Evolutionary conservation across 2,329 filamentous ascomycete species (phyloP).

Genomic region (Colletotrichum scovillei): DNA sequence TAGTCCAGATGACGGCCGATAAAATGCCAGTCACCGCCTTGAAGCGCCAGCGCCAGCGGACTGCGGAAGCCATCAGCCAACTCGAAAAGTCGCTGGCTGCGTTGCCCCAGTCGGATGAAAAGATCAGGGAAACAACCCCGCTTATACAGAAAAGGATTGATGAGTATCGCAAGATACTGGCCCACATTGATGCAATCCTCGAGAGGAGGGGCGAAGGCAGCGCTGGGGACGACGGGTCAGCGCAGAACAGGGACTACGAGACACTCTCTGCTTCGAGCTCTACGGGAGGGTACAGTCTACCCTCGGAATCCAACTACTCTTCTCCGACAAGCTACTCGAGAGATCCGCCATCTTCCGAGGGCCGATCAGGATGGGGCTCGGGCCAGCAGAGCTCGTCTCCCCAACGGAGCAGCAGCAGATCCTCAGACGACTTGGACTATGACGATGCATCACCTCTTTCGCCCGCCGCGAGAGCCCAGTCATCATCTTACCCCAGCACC

Average conservation of each 20-base stretch:
- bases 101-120: neutral
- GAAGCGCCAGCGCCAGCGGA: neutral
- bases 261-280: slow-evolving; percentile 11
- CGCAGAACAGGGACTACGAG: slow-evolving; percentile 17
- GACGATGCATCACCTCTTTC: slow-evolving; percentile 58
- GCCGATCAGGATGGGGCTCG: slow-evolving; percentile 2
- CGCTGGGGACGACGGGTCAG: neutral
- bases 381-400: slow-evolving; percentile 11
- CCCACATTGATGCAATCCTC: slow-evolving; percentile 6
- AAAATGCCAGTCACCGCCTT: neutral
- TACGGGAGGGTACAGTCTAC: neutral
- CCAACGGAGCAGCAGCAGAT: slow-evolving; percentile 9
- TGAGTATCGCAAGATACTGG: neutral
- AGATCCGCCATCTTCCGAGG: slow-evolving; percentile 5
- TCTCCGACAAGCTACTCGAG: neutral
- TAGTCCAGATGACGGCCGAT: neutral
- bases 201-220: neutral
- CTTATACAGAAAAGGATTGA: neutral
- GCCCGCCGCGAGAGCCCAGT: slow-evolving; percentile 35
- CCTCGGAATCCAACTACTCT: neutral
- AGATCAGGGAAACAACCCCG: neutral
- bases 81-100: slow-evolving; percentile 1
- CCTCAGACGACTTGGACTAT: slow-evolving; percentile 37
- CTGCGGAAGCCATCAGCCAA: neutral
- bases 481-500: slow-evolving; percentile 28